A percentile compares a stretch with the other conserved stretches of the same genome.
These are phyloP conservation scores for Ceratopteris richardii DNA, from an alignment of 75 land plant genomes.

Conservation along the genomic window DNA sequence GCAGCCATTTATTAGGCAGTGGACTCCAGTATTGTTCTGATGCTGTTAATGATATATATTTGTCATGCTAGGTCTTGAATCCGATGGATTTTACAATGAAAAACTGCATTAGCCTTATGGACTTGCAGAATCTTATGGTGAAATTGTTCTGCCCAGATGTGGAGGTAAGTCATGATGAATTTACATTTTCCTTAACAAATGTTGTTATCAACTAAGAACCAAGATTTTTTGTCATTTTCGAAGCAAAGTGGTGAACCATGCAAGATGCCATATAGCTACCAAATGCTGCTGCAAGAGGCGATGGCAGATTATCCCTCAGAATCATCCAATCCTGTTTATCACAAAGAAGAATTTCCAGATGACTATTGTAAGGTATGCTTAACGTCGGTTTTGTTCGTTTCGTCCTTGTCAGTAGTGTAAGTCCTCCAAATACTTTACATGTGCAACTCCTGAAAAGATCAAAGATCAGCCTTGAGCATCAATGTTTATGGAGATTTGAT, in stretches of 20 bases:
- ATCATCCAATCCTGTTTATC: slow-evolving; percentile 30
- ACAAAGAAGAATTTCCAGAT: slow-evolving; percentile 20
- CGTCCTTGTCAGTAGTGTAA: too few relatives aligned
- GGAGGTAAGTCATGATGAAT: slow-evolving; percentile 22
- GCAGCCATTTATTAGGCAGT: too few relatives aligned
- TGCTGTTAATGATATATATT: too few relatives aligned
- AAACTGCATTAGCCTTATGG: slow-evolving; percentile 28
- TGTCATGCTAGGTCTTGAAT: slow-evolving; percentile 26
- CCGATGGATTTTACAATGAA: slow-evolving; percentile 37
- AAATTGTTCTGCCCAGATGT: slow-evolving; percentile 31
- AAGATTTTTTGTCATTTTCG: slow-evolving; percentile 4
- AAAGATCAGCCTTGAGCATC: too few relatives aligned
- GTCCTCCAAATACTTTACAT: too few relatives aligned
- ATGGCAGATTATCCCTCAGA: slow-evolving; percentile 32
- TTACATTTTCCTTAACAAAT: too few relatives aligned
- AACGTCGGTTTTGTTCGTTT: too few relatives aligned
- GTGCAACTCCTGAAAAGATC: too few relatives aligned
- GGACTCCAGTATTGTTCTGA: too few relatives aligned
- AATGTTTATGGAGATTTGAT: too few relatives aligned
- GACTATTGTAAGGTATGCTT: slow-evolving; percentile 47
- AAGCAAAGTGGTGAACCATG: slow-evolving; percentile 24
- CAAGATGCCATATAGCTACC: slow-evolving; percentile 14
- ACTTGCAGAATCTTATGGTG: slow-evolving; percentile 32
- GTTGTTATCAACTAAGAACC: too few relatives aligned
- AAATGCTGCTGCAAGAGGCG: slow-evolving; percentile 31